A percentile compares a stretch with the other conserved stretches of the same genome.
These are phyloP conservation scores for Pachysandra terminalis DNA, from an alignment of 164 flowering plant species.

Conservation along the genomic window DNA sequence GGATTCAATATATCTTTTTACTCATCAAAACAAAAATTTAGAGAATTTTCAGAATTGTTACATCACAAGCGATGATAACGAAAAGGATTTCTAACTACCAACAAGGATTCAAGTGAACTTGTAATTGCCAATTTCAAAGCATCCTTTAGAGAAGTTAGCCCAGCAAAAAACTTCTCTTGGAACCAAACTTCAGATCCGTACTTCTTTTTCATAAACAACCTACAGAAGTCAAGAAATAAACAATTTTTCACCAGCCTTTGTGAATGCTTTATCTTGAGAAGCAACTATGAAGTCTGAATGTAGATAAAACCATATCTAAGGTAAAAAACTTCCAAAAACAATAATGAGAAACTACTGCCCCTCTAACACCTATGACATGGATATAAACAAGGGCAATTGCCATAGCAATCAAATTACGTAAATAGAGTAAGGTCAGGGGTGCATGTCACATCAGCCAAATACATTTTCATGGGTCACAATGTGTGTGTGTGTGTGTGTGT, in stretches of 20 bases:
- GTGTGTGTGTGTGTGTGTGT: no score
- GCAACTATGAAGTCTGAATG: not conserved
- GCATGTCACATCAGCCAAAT: no score
- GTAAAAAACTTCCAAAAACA: not conserved
- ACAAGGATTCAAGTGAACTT: slow-evolving; percentile 44
- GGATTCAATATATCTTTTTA: not conserved
- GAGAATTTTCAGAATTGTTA: not conserved
- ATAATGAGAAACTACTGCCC: no score
- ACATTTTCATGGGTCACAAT: no score
- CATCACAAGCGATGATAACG: not conserved
- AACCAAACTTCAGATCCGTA: slow-evolving; percentile 66
- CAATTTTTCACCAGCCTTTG: not conserved
- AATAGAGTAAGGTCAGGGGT: no score
- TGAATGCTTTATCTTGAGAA: not conserved
- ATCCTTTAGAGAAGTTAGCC: slow-evolving; percentile 55
- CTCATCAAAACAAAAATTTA: not conserved
- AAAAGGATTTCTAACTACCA: slow-evolving; percentile 39
- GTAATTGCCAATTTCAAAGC: slow-evolving; percentile 51
- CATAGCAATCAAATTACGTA: no score
- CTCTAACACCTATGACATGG: no score
- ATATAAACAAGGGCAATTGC: no score
- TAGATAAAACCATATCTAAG: not conserved
- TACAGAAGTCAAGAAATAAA: slow-evolving; percentile 20
- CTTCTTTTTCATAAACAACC: slow-evolving; percentile 61
- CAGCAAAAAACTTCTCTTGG: slow-evolving; percentile 31